Conservation (phyloP, 2,329 filamentous ascomycete genomes). For the Zymoseptoria ardabiliae region DNA sequence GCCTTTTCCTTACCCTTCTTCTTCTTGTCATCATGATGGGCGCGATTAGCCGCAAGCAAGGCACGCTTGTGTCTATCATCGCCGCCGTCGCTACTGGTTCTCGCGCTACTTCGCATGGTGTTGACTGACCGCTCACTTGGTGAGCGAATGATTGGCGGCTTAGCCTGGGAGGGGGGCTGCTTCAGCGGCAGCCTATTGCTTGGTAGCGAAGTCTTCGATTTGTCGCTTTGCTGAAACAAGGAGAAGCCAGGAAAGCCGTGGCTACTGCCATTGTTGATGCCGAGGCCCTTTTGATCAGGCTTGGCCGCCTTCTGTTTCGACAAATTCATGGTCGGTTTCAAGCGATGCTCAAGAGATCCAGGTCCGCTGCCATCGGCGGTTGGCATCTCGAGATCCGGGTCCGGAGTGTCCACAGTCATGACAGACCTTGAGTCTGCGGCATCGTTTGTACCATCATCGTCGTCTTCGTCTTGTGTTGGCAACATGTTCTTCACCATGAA, state of each 20-base stretch:
- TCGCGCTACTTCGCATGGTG: slow-evolving; percentile 20
- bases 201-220: slow-evolving; percentile 18
- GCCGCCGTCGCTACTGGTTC: slow-evolving; percentile 19
- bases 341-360: slow-evolving; percentile 70
- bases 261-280: slow-evolving; percentile 20
- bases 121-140: slow-evolving; percentile 27
- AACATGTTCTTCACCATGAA: slow-evolving; percentile 51
- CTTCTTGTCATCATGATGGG: slow-evolving; percentile 16
- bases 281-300: slow-evolving; percentile 26
- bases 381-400: slow-evolving; percentile 2
- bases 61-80: slow-evolving; percentile 27
- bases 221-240: slow-evolving; percentile 37
- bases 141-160: slow-evolving; percentile 22
- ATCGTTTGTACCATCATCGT: slow-evolving; percentile 41
- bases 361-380: slow-evolving; percentile 50
- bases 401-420: slow-evolving; percentile 7
- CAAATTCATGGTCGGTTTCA: slow-evolving; percentile 70
- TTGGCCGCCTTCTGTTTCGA: slow-evolving; percentile 29
- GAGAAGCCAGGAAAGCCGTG: slow-evolving; percentile 34
- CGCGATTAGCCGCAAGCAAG: slow-evolving; percentile 3
- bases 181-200: slow-evolving; percentile 17
- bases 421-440: slow-evolving; percentile 37
- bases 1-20: slow-evolving; percentile 46
- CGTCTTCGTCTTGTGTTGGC: slow-evolving; percentile 38
- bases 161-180: slow-evolving; percentile 20